Conservation (phyloP, 2,329 filamentous ascomycete genomes). For the Stachybotrys echinatus region DNA sequence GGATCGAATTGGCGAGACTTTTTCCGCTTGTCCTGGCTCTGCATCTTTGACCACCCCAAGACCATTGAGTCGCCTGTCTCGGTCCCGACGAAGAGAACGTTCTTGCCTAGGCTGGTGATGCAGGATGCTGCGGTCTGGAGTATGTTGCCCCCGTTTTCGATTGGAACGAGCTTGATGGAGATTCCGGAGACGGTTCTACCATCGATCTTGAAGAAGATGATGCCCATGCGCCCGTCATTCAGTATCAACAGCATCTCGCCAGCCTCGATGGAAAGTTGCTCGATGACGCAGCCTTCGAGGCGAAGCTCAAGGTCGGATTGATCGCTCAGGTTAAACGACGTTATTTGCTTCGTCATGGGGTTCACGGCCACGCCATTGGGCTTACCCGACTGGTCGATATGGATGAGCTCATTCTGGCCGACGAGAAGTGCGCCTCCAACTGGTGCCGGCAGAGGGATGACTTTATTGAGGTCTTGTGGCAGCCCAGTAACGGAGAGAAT, state of each 20-base stretch:
- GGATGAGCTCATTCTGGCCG: slow-evolving; percentile 85
- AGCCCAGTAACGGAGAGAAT: slow-evolving; percentile 81
- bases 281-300: slow-evolving; percentile 75
- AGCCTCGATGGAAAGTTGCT: slow-evolving; percentile 68
- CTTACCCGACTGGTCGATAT: slow-evolving; percentile 94
- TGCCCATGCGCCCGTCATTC: slow-evolving; percentile 66
- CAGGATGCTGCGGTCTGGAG: slow-evolving; percentile 63
- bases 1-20: slow-evolving; percentile 56
- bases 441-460: slow-evolving; percentile 77
- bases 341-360: slow-evolving; percentile 76
- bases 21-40: slow-evolving; percentile 58
- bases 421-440: slow-evolving; percentile 85
- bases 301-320: slow-evolving; percentile 76
- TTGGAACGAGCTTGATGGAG: slow-evolving; percentile 59
- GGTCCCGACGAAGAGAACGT: slow-evolving; percentile 77
- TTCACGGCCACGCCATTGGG: slow-evolving; percentile 91
- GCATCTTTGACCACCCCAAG: slow-evolving; percentile 70
- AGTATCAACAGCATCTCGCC: slow-evolving; percentile 84
- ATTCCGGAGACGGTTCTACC: slow-evolving; percentile 88
- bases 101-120: slow-evolving; percentile 61
- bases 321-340: slow-evolving; percentile 79
- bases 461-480: slow-evolving; percentile 79
- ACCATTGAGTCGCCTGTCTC: slow-evolving; percentile 78
- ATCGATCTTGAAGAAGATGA: slow-evolving; percentile 80
- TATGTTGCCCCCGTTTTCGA: slow-evolving; percentile 57